Conservation (phyloP, 176 grass and related monocot species). For the bread wheat (Triticum aestivum) region IWGSC_CS_RefSeq_v2.1 NC_057804.1:591179935-591180434, state of each 20-base stretch:
- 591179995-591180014: not conserved
- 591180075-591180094: not conserved
- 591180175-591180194: conserved; percentile 30
- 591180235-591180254: conserved; percentile 86
- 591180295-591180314: conserved; percentile 71
- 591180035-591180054: not conserved
- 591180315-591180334: conserved; percentile 55
- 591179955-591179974: not conserved
- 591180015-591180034: no score
- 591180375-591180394: conserved; percentile 53
- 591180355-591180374: conserved; percentile 60
- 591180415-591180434: conserved; percentile 54
- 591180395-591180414: conserved; percentile 61
- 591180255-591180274: conserved; percentile 50
- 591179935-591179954: not conserved
- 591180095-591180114: conserved; percentile 21
- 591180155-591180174: conserved; percentile 45
- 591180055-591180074: not conserved
- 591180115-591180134: not conserved
- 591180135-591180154: conserved; percentile 10
- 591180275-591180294: conserved; percentile 55
- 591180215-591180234: conserved; percentile 54
- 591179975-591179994: conserved; percentile 18
- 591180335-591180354: conserved; percentile 59
- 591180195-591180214: conserved; percentile 62